phyloP scores from a whole-genome alignment of 164 flowering plant genomes.

The Echeveria elegans region DNA sequence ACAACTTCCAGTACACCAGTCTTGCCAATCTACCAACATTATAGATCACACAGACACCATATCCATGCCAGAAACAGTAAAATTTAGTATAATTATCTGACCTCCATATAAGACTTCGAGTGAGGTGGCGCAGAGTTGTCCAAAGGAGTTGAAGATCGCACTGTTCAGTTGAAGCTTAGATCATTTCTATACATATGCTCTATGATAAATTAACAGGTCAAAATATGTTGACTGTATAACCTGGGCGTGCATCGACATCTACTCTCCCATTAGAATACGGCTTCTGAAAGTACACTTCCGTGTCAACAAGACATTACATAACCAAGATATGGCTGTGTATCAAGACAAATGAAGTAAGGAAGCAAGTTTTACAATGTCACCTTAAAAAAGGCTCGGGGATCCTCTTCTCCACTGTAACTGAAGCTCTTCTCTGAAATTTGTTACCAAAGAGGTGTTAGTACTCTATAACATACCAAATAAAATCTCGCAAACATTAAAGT shows the following conservation, averaged over 20 bases:
- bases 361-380: conserved; percentile 2
- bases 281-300: conserved; percentile 29
- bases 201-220: not conserved
- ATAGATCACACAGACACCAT: not conserved
- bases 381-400: not conserved
- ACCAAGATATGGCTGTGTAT: not conserved
- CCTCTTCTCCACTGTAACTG: not conserved
- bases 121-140: conserved; percentile 59
- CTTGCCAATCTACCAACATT: not conserved
- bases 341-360: not conserved
- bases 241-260: conserved; percentile 42
- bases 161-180: conserved; percentile 26
- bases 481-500: not conserved
- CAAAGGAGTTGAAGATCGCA: conserved; percentile 50
- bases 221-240: conserved; percentile 19
- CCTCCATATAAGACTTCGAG: conserved; percentile 88
- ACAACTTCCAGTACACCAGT: not conserved
- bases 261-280: conserved; percentile 39
- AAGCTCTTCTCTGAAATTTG: not conserved
- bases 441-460: not conserved
- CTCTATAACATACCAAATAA: not conserved
- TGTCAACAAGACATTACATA: conserved; percentile 7
- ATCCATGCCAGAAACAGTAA: not conserved
- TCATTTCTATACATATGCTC: not conserved
- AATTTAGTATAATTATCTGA: conserved; percentile 13